phyloP scores from a whole-genome alignment of 2,329 filamentous ascomycete genomes.

The Metarhizium brunneum region DNA sequence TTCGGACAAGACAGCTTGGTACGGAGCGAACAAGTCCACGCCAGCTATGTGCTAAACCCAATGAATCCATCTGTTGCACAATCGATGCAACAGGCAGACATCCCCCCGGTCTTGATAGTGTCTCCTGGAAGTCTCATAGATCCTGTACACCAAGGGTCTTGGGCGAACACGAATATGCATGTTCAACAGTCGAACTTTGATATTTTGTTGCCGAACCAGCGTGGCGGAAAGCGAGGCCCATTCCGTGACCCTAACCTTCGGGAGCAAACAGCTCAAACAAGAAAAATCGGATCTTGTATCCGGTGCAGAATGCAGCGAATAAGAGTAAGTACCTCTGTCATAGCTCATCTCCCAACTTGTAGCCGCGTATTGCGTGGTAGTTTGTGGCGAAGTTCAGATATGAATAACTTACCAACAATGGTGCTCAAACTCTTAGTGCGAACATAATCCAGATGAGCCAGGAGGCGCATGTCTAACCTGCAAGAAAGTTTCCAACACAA shows the following conservation, averaged over 20 bases:
- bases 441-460: conserved; percentile 37
- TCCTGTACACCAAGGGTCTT: neutral
- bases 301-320: conserved; percentile 54
- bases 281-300: conserved; percentile 50
- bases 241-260: conserved; percentile 44
- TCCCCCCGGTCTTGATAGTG: neutral
- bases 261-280: conserved; percentile 45
- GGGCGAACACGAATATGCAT: neutral
- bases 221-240: conserved; percentile 35
- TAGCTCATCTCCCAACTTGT: neutral
- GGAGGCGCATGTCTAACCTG: conserved; percentile 43
- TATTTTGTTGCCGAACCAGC: conserved; percentile 19
- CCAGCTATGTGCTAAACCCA: neutral
- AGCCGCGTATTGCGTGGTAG: neutral
- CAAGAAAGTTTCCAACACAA: conserved; percentile 39
- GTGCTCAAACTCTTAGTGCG: conserved; percentile 32
- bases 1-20: neutral
- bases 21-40: neutral
- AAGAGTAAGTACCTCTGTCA: conserved; percentile 34
- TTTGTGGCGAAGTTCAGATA: neutral
- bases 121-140: neutral
- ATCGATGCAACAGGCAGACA: neutral
- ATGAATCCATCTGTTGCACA: neutral
- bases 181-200: conserved; percentile 18
- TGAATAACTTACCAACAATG: neutral